A percentile compares a stretch with the other conserved stretches of the same genome.
Conservation (phyloP, 331 rosid species). For the Arachis monticola region DNA sequence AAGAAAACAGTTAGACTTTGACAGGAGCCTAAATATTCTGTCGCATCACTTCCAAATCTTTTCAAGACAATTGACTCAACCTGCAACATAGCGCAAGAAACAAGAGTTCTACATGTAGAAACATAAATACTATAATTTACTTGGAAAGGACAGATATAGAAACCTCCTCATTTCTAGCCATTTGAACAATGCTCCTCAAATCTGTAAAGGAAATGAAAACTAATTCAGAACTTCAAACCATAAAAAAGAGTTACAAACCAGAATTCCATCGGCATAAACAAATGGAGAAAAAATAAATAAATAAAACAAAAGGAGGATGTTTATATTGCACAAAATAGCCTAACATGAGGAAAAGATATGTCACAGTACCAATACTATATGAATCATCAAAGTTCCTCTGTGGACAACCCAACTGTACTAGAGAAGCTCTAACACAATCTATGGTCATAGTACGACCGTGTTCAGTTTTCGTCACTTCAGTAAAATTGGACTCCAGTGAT, state of each 20-base stretch:
- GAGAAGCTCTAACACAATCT: slow-evolving; percentile 73
- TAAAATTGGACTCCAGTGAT: slow-evolving; percentile 57
- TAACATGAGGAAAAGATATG: not conserved
- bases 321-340: too few species aligned
- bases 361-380: slow-evolving; percentile 61
- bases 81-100: too few species aligned
- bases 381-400: slow-evolving; percentile 50
- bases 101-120: too few species aligned
- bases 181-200: too few species aligned
- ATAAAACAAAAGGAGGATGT: not conserved
- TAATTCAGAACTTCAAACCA: too few species aligned
- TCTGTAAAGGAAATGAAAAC: too few species aligned
- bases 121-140: not conserved
- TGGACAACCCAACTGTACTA: slow-evolving; percentile 64
- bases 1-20: slow-evolving; percentile 54
- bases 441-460: slow-evolving; percentile 65
- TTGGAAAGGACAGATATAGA: too few species aligned
- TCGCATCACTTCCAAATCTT: too few species aligned
- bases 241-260: too few species aligned
- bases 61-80: too few species aligned
- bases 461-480: slow-evolving; percentile 87
- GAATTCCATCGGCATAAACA: too few species aligned
- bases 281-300: not conserved
- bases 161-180: too few species aligned
- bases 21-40: slow-evolving; percentile 33